These are phyloP conservation scores for Cryptococcus sp. DNA, from an alignment of 1,284 basidiomycete species.

Conservation along the genomic window DNA sequence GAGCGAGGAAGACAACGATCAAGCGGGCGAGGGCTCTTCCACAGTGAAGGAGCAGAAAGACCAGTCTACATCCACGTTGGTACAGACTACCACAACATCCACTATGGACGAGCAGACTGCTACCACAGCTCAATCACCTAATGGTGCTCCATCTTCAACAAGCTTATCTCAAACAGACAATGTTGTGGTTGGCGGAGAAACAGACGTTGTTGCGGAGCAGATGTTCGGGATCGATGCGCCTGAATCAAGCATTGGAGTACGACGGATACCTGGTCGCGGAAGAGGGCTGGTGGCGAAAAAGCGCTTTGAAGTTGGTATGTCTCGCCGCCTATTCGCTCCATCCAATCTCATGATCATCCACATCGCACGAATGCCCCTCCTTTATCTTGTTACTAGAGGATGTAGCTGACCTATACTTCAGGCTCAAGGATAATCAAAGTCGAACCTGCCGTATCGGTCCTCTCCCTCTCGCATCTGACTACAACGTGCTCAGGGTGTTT, in stretches of 20 bases:
- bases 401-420: constrained; percentile 44
- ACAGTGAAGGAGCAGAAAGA: too few species aligned
- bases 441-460: constrained; percentile 64
- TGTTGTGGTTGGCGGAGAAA: neutral
- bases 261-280: constrained; percentile 19
- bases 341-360: neutral
- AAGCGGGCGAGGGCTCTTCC: too few species aligned
- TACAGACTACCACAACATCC: too few species aligned
- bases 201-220: constrained; percentile 3
- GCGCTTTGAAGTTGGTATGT: constrained; percentile 26
- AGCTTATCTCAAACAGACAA: too few species aligned
- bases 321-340: neutral
- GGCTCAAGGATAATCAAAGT: constrained; percentile 63
- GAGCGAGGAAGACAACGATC: neutral
- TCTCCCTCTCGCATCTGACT: constrained; percentile 66
- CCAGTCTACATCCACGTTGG: too few species aligned
- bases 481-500: constrained; percentile 71
- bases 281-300: constrained; percentile 36
- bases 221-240: constrained; percentile 11
- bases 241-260: constrained; percentile 26
- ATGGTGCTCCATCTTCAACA: too few species aligned
- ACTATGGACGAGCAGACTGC: too few species aligned
- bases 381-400: neutral
- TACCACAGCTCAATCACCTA: too few species aligned
- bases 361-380: neutral